These are phyloP conservation scores for Plasmodium knowlesi DNA, from an alignment of 169 alveolate genomes.

Conservation along the genomic window DNA sequence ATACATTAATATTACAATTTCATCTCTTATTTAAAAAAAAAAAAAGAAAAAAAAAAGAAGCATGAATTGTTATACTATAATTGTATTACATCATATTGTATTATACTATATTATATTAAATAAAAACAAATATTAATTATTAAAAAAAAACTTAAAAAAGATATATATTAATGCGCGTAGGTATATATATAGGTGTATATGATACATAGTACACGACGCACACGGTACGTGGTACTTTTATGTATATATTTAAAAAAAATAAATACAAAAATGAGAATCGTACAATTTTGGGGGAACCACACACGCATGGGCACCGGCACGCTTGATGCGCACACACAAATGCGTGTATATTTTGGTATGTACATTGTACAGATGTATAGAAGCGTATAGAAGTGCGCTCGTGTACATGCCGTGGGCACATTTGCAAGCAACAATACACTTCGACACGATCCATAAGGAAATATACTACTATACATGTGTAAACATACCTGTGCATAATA, in stretches of 20 bases:
- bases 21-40: background rate
- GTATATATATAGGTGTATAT: background rate
- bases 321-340: background rate
- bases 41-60: background rate
- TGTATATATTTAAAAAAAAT: background rate
- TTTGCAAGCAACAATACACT: too few relatives aligned
- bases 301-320: background rate
- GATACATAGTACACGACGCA: background rate
- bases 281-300: background rate
- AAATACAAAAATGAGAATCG: background rate
- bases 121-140: constrained; percentile 31
- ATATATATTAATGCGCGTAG: background rate
- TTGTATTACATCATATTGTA: too few relatives aligned
- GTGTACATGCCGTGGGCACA: too few relatives aligned
- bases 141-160: constrained; percentile 38
- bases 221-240: background rate
- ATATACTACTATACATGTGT: background rate
- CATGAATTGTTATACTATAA: background rate
- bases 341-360: background rate
- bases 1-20: constrained; percentile 24
- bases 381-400: background rate
- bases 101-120: background rate
- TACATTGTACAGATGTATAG: background rate
- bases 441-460: background rate
- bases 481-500: background rate